Base-by-base conservation (phyloP, 495 filamentous ascomycete species). In the Massariosphaeria phaeospora region DNA sequence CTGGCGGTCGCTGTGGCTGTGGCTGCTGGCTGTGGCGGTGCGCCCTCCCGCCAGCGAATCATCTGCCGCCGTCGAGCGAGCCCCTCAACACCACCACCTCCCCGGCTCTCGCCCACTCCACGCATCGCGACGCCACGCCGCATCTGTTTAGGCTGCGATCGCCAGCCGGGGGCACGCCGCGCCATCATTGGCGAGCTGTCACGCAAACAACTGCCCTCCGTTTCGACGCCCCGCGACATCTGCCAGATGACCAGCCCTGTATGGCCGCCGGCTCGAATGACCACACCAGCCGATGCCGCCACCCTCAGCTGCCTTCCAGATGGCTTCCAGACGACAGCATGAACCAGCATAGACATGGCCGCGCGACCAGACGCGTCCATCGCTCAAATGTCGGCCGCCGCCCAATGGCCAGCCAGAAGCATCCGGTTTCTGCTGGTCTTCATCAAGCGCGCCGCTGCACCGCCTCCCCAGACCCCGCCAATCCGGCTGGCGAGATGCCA, bases 371-470 rank as follows among this genome's bases (percentile, higher is more conserved):
- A 27, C n/a, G n/a, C n/a, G n/a, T n/a, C n/a, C n/a, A n/a, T n/a
- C n/a, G n/a, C n/a, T n/a, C n/a, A n/a, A n/a, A n/a, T n/a, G n/a
- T n/a, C 38, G 38, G n/a, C 38, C n/a, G 34, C 34, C 34, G 34
- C 3, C 12, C 34, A 6, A 6, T 38, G 17, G 8, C 38, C 3
- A 3, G 17, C 38, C 38, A 40, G 24, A 21, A 17, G 24, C 38
- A 17, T 17, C 38, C 13, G 13, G 6, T 8, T 18, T 50, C 47
- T 24, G 47, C 17, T 33, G n/a, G 3, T 39, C 35, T 38, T 52
- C 48, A 31, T n/a, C 38, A 41, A 52, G 38, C 35, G 48, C 48
- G 39, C 21, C 33, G 52, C 43, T 33, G 50, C 50, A 54, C 50
- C 34, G 50, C 50, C 50, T 44, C 50, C 23, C 5, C 26, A 12